phyloP scores from a whole-genome alignment of 306 rosid species.

The Dicorynia guianensis region DNA sequence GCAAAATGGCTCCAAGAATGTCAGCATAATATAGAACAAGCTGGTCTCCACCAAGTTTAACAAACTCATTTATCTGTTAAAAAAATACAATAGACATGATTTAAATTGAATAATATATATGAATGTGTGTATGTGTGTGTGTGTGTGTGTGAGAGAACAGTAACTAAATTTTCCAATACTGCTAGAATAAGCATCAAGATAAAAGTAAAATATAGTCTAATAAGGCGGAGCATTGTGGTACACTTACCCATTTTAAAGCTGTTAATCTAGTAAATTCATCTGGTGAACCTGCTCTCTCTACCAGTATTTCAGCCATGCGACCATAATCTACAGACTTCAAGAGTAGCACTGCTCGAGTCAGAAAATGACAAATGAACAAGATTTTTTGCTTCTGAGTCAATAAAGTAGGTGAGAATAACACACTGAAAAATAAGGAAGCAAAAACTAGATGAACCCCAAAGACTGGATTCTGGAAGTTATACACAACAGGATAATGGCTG shows the following conservation, averaged over 20 bases:
- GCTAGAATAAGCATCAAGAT: conserved; percentile 15
- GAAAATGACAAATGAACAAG: conserved; percentile 87
- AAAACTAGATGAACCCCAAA: conserved; percentile 29
- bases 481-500: conserved; percentile 13
- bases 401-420: conserved; percentile 40
- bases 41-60: conserved; percentile 99
- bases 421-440: conserved; percentile 18
- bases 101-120: conserved; percentile 25
- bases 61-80: conserved; percentile 89
- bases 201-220: conserved; percentile 16
- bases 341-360: conserved; percentile 99
- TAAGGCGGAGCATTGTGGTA: conserved; percentile 26
- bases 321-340: conserved; percentile 99
- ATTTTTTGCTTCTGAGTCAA: conserved; percentile 51
- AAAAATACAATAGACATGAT: conserved; percentile 25
- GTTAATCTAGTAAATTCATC: conserved; percentile 98
- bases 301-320: conserved; percentile 98
- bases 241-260: conserved; percentile 93
- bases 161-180: background rate
- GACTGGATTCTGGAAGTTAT: conserved; percentile 32
- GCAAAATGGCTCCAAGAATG: conserved; percentile 94
- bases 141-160: no score
- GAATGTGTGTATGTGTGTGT: no score
- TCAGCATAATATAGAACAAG: conserved; percentile 97
- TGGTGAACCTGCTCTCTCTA: conserved; percentile 84